A percentile compares a stretch with the other conserved stretches of the same genome.
phyloP scores from a whole-genome alignment of 192 early-diverging fungal genomes.

The Phycomyces blakesleeanus region DNA sequence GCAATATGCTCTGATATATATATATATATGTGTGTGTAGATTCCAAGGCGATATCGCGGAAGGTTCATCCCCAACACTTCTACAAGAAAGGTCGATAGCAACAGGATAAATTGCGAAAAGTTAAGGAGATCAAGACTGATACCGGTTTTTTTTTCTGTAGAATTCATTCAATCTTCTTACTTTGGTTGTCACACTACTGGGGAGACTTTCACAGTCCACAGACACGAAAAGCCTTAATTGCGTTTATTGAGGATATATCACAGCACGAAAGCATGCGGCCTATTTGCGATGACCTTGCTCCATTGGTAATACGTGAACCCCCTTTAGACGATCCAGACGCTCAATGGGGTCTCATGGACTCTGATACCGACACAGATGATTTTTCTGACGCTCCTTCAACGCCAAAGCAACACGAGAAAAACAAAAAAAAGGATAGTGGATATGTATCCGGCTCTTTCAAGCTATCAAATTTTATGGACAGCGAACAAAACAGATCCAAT shows the following conservation, averaged over 20 bases:
- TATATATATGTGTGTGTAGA: no score
- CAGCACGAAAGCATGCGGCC: constrained; percentile 11
- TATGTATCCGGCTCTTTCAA: constrained; percentile 16
- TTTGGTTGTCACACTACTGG: constrained; percentile 38
- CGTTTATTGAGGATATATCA: constrained; percentile 19
- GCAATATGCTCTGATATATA: no score
- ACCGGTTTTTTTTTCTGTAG: constrained; percentile 11
- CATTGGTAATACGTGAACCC: constrained; percentile 24
- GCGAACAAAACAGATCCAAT: not conserved
- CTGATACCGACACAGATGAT: constrained; percentile 14
- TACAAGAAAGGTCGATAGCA: constrained; percentile 21
- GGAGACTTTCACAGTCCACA: constrained; percentile 27
- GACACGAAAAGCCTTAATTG: constrained; percentile 17
- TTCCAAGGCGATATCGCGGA: constrained; percentile 8
- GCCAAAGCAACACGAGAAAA: constrained; percentile 1
- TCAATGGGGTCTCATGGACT: constrained; percentile 14
- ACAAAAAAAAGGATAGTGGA: constrained; percentile 27
- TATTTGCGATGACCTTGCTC: constrained; percentile 25
- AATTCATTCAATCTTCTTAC: constrained; percentile 26
- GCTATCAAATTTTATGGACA: not conserved
- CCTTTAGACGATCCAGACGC: constrained; percentile 18
- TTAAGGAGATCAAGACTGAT: not conserved
- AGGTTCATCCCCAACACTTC: constrained; percentile 9
- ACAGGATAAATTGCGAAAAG: not conserved
- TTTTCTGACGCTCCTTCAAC: constrained; percentile 3